Evolutionary conservation across 345 rosid species (phyloP).

Genomic region (Dimocarpus longan): DNA sequence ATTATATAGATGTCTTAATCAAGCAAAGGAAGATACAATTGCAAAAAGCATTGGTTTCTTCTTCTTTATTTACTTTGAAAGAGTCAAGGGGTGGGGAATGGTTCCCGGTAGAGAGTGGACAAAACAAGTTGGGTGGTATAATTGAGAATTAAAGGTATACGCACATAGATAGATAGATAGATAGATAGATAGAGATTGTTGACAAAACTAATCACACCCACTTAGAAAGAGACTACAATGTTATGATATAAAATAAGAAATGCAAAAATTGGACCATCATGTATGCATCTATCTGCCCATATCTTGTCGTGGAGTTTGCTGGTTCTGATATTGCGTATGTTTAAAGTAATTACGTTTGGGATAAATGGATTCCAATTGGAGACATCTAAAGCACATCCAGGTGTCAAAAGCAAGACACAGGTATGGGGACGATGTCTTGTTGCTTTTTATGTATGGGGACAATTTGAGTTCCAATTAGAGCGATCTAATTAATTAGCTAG

Average conservation of each 20-base stretch:
- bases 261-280: neutral
- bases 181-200: slow-evolving; percentile 4
- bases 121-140: slow-evolving; percentile 8
- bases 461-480: neutral
- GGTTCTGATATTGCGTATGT: neutral
- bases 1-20: neutral
- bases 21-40: neutral
- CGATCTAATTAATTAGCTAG: neutral
- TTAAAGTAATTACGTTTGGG: neutral
- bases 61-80: neutral
- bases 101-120: slow-evolving; percentile 4
- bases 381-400: neutral
- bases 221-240: slow-evolving; percentile 12
- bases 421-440: neutral
- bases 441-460: no score
- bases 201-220: neutral
- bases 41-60: neutral
- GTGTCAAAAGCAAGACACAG: neutral
- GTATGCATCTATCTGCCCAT: neutral
- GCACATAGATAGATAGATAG: neutral
- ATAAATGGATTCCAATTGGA: neutral
- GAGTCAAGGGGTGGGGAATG: slow-evolving; percentile 9
- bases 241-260: neutral
- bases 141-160: slow-evolving; percentile 1
- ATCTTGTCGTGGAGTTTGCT: neutral